phyloP scores from a whole-genome alignment of 2,329 filamentous ascomycete species.

The Aspergillus sp. region DNA sequence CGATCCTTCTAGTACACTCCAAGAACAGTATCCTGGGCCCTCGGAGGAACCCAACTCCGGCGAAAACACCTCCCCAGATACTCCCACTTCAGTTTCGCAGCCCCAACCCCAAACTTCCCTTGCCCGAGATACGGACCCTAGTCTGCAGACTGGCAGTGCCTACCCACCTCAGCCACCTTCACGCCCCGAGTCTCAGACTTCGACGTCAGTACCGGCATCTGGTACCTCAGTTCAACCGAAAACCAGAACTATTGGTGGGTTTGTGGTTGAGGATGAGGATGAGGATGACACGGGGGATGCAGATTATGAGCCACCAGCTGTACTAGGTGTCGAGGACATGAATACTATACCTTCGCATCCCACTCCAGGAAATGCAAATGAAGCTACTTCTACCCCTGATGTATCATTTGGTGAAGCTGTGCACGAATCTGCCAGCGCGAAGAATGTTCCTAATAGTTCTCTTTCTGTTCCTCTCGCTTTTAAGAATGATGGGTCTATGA shows the following conservation, averaged over 20 bases:
- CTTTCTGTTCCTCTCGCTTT: conserved; percentile 49
- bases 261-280: conserved; percentile 64
- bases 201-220: conserved; percentile 30
- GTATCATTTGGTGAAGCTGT: conserved; percentile 60
- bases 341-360: conserved; percentile 53
- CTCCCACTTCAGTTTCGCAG: conserved; percentile 22
- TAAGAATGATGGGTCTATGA: conserved; percentile 41
- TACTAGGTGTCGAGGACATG: conserved; percentile 51
- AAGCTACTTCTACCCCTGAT: conserved; percentile 57
- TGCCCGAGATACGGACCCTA: conserved; percentile 29
- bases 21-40: conserved; percentile 40
- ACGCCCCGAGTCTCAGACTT: conserved; percentile 35
- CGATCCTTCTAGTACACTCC: conserved; percentile 51
- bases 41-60: conserved; percentile 32
- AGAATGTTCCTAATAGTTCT: conserved; percentile 53
- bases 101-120: conserved; percentile 23
- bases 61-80: conserved; percentile 29
- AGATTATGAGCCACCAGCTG: conserved; percentile 56
- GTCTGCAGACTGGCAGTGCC: conserved; percentile 27
- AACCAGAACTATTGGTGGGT: conserved; percentile 59
- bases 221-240: conserved; percentile 40
- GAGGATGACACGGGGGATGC: conserved; percentile 53
- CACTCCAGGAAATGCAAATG: conserved; percentile 57
- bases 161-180: conserved; percentile 34
- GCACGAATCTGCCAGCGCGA: conserved; percentile 49